Base-by-base conservation (phyloP, 306 rosid species). In the Quercus alba region DNA sequence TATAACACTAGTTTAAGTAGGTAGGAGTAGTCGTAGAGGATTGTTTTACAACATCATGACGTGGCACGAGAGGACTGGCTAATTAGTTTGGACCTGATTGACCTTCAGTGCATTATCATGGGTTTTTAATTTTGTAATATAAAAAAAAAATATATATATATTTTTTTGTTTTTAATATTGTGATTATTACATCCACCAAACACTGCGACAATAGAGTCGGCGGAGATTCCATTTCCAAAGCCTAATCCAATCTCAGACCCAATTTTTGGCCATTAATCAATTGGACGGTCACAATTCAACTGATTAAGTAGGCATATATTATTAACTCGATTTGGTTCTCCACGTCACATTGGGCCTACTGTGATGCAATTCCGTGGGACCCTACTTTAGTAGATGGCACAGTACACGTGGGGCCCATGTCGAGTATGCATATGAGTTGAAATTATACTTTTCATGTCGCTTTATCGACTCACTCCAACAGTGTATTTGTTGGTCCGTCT, bases 401-500 rank as follows among this genome's bases (percentile, higher is more conserved):
- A 20, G 54, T 17, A 28, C 18, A 51, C 73, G 63, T 26, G 54
- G 66, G 78, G 17, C 59, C 78, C 41, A 35, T 35, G 41, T 35
- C 41, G 41, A 1, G 46, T 25, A 0, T 23, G 57, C 74, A 8
- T 5, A 13, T 70, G 70, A 72, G 82, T 80, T 76, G 80, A n/a
- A 80, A 49, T 59, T 73, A 67, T 38, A 57, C 70, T 56, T 80
- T 71, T 56, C 30, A 78, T 18, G 81, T 82, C 68, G 75, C 71
- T 44, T 85, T 80, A 73, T 73, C 19, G 59, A 70, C 58, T 20
- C 67, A 33, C 44, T 52, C 44, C 20, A 33, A 12, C 77, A 58
- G 11, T 38, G 46, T 7, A 38, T 38, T 38, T 38, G 46, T 38
- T 38, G 46, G 46, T 7, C 46, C 82, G 81, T 72, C 94, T 90